phyloP scores from a whole-genome alignment of 495 filamentous ascomycete species.

The Xeromyces bisporus region DNA sequence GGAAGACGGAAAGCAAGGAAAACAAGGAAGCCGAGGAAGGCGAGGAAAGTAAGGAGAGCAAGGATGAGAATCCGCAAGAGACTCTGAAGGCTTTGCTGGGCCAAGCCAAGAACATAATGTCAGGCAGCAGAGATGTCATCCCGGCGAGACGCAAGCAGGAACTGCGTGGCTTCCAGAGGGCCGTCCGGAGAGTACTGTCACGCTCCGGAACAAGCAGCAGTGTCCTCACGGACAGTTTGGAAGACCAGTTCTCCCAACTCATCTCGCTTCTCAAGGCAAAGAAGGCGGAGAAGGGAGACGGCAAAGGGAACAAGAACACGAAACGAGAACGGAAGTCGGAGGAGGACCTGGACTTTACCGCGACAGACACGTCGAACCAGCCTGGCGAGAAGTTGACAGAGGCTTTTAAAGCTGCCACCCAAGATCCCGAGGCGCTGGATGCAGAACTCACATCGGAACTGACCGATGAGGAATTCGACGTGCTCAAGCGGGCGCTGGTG shows the following conservation, averaged over 20 bases:
- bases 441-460: slow-evolving; percentile 15
- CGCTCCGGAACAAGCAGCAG: slow-evolving; percentile 27
- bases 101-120: slow-evolving; percentile 38
- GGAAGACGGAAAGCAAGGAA: slow-evolving; percentile 7
- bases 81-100: slow-evolving; percentile 34
- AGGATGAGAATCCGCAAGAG: slow-evolving; percentile 18
- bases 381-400: slow-evolving; percentile 21
- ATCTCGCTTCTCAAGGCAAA: slow-evolving; percentile 26
- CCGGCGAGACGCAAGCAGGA: slow-evolving; percentile 46
- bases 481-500: slow-evolving; percentile 31
- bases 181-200: slow-evolving; percentile 36
- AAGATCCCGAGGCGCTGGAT: slow-evolving; percentile 21
- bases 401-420: slow-evolving; percentile 24
- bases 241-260: slow-evolving; percentile 34
- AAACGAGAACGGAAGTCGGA: slow-evolving; percentile 2
- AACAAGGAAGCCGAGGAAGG: slow-evolving; percentile 11
- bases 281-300: slow-evolving; percentile 11
- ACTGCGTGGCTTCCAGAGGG: slow-evolving; percentile 38
- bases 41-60: slow-evolving; percentile 10
- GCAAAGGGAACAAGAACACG: slow-evolving; percentile 10
- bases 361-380: slow-evolving; percentile 5
- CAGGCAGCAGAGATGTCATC: slow-evolving; percentile 28
- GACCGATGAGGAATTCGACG: slow-evolving; percentile 22
- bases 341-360: slow-evolving; percentile 1
- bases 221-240: slow-evolving; percentile 29